Evolutionary conservation across 306 rosid species (phyloP).

Genomic region (Alnus glutinosa): DNA sequence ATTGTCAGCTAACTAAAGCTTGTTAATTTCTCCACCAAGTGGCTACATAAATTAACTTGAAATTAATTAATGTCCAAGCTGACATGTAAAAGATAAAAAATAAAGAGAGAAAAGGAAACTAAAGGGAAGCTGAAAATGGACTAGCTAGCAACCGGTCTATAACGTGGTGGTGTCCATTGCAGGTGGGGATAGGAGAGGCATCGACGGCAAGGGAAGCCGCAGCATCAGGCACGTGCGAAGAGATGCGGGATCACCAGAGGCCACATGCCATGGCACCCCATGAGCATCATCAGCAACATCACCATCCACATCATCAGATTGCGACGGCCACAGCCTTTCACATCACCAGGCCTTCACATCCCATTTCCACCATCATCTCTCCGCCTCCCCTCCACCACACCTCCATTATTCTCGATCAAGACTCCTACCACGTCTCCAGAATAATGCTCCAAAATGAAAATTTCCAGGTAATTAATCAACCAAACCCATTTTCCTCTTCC

Average conservation of each 20-base stretch:
- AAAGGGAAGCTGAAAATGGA: constrained; percentile 27
- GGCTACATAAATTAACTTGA: constrained; percentile 11
- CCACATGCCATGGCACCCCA: constrained; percentile 37
- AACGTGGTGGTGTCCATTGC: constrained; percentile 26
- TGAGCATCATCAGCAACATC: constrained; percentile 43
- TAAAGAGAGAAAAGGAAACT: neutral
- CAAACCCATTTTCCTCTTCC: neutral
- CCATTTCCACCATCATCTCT: constrained; percentile 71
- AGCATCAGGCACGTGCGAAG: constrained; percentile 53
- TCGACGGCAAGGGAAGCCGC: constrained; percentile 57
- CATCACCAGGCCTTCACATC: constrained; percentile 65
- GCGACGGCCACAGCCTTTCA: constrained; percentile 55
- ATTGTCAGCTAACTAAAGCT: constrained; percentile 42
- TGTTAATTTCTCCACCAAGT: constrained; percentile 20
- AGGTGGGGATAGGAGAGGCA: constrained; percentile 85
- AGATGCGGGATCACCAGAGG: constrained; percentile 41
- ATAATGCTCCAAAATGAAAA: constrained; percentile 74
- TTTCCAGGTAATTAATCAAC: constrained; percentile 60
- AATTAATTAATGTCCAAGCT: constrained; percentile 6
- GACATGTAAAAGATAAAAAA: neutral
- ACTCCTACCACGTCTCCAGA: constrained; percentile 61
- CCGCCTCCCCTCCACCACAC: constrained; percentile 76
- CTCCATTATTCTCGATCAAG: constrained; percentile 78
- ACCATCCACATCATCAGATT: constrained; percentile 49
- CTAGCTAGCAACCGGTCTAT: constrained; percentile 23